These are phyloP conservation scores for Knufia petricola DNA, from an alignment of 2,329 filamentous ascomycete species.

Conservation along the genomic window DNA sequence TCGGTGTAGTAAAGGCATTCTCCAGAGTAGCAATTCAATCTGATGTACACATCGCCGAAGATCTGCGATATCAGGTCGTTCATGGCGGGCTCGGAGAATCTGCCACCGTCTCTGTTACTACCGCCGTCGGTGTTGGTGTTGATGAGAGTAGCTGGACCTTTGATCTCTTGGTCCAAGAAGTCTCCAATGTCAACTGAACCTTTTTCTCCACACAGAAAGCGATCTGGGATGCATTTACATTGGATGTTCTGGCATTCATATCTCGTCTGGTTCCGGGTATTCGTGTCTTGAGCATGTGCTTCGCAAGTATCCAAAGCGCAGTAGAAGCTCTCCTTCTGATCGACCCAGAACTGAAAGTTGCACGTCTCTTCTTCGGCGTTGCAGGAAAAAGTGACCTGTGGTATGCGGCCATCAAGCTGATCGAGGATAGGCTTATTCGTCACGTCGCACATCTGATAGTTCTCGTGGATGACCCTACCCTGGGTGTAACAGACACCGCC, in stretches of 20 bases:
- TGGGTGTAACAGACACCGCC: conserved; percentile 87
- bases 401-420: conserved; percentile 71
- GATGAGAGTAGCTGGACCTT: conserved; percentile 76
- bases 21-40: conserved; percentile 69
- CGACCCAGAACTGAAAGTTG: conserved; percentile 98
- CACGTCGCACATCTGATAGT: conserved; percentile 96
- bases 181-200: conserved; percentile 88
- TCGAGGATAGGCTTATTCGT: conserved; percentile 91
- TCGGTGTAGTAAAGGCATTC: conserved; percentile 92
- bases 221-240: conserved; percentile 79
- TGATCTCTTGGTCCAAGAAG: conserved; percentile 72
- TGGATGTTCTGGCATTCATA: conserved; percentile 79
- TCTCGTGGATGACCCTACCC: conserved; percentile 82
- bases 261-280: conserved; percentile 65
- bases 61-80: conserved; percentile 78
- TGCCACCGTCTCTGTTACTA: conserved; percentile 60
- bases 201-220: conserved; percentile 87
- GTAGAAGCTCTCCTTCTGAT: conserved; percentile 89
- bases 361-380: conserved; percentile 64
- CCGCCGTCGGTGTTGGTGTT: conserved; percentile 50
- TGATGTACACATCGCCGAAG: conserved; percentile 86
- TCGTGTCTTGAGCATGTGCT: conserved; percentile 59
- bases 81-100: conserved; percentile 86
- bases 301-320: conserved; percentile 76
- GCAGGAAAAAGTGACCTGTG: conserved; percentile 92